A percentile compares a stretch with the other conserved stretches of the same genome.
Evolutionary conservation across 768 basidiomycete genomes (phyloP).

Genomic region (Suillus spraguei): DNA sequence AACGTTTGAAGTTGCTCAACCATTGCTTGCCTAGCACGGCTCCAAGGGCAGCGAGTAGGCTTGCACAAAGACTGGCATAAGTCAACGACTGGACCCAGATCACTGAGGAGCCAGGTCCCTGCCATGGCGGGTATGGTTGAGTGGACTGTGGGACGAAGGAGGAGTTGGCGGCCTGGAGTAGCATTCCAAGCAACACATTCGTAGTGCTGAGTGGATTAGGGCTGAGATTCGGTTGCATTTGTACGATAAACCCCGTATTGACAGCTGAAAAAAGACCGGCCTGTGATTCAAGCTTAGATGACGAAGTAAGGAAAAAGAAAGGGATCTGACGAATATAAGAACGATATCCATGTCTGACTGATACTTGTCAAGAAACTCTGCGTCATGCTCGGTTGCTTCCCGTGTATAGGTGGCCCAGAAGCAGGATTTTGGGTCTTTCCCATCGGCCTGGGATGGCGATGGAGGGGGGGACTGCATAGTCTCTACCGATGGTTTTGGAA

Average conservation of each 20-base stretch:
- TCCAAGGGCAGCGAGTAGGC: constrained; percentile 19
- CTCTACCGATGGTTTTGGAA: neutral
- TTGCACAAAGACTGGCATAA: constrained; percentile 20
- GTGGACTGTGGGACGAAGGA: neutral
- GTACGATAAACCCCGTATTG: constrained; percentile 16
- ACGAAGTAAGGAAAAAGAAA: neutral
- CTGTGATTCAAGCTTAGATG: constrained; percentile 5
- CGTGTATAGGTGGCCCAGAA: constrained; percentile 20
- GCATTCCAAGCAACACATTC: constrained; percentile 14
- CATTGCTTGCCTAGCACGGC: constrained; percentile 16
- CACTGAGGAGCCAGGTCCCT: neutral
- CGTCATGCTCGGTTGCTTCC: constrained; percentile 20
- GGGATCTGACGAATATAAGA: constrained; percentile 23
- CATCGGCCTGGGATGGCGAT: neutral
- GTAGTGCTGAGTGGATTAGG: constrained; percentile 17
- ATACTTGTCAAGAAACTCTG: constrained; percentile 21
- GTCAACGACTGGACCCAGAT: constrained; percentile 19
- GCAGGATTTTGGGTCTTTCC: neutral
- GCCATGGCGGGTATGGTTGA: neutral
- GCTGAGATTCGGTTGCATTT: constrained; percentile 14
- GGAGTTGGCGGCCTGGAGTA: constrained; percentile 13
- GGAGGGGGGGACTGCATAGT: neutral
- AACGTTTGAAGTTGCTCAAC: constrained; percentile 12
- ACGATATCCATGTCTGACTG: constrained; percentile 23
- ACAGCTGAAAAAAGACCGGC: constrained; percentile 21